Conservation (phyloP, 2,329 filamentous ascomycete genomes). For the Penicillium rolfsii region DNA sequence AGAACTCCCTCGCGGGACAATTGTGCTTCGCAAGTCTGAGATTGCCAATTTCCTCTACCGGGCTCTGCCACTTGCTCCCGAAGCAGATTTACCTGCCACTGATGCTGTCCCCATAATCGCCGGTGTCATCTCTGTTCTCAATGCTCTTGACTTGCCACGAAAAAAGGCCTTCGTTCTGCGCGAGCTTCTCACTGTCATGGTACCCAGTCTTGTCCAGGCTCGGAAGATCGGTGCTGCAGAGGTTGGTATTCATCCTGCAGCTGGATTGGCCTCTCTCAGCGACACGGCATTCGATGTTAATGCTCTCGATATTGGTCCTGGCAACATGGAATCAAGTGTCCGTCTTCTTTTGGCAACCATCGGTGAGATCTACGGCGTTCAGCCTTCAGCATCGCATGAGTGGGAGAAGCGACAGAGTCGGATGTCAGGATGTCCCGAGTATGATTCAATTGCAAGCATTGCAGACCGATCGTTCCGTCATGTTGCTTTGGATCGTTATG, state of each 20-base stretch:
- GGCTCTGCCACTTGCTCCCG: slow-evolving; percentile 67
- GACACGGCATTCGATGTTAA: slow-evolving; percentile 52
- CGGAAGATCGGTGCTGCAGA: slow-evolving; percentile 93
- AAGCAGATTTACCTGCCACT: slow-evolving; percentile 67
- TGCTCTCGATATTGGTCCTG: slow-evolving; percentile 46
- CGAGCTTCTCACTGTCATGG: slow-evolving; percentile 80
- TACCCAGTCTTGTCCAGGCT: slow-evolving; percentile 84
- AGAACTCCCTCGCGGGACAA: slow-evolving; percentile 40
- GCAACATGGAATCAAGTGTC: slow-evolving; percentile 48
- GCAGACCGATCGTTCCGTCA: slow-evolving; percentile 52
- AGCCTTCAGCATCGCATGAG: slow-evolving; percentile 41
- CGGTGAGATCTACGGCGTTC: slow-evolving; percentile 47
- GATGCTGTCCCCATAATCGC: slow-evolving; percentile 80
- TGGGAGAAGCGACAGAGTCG: slow-evolving; percentile 35
- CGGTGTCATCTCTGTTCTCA: slow-evolving; percentile 84
- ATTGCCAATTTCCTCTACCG: slow-evolving; percentile 69
- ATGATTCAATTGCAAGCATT: slow-evolving; percentile 44
- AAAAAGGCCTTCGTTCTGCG: slow-evolving; percentile 91
- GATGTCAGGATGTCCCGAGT: slow-evolving; percentile 30
- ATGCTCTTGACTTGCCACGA: slow-evolving; percentile 75
- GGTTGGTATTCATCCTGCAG: slow-evolving; percentile 90
- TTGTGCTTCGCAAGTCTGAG: slow-evolving; percentile 60
- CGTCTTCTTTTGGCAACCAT: slow-evolving; percentile 43
- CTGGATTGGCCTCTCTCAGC: slow-evolving; percentile 76
- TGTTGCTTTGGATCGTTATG: slow-evolving; percentile 61